Base-by-base conservation (phyloP, 2,329 filamentous ascomycete species). In the Capronia epimyces region DNA sequence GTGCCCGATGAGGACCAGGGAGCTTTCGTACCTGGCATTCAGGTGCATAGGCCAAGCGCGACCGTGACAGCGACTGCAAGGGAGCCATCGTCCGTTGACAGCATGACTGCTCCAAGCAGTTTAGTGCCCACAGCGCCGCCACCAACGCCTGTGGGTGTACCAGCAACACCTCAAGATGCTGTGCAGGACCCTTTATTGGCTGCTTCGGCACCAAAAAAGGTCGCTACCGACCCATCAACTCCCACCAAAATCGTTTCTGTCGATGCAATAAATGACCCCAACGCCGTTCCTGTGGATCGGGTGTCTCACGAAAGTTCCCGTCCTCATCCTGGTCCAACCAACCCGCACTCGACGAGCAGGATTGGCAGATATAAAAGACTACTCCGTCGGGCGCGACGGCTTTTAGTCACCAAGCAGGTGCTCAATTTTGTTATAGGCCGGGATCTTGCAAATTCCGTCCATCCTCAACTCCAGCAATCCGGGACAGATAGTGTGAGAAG, bases 381-480 rank as follows among this genome's bases (percentile, higher is more conserved):
- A 4, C 21, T 56, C 10, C 31, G 22, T 12, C 54, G 50, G 46
- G 49, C 43, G 21, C 41, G 56, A 20, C 46, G 47, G 18, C 18
- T 54, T 8, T 13, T 59, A 25, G 24, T 59, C 43, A 54, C 51
- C 39, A 59, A 45, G 40, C 43, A 32, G 4, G 22, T 59, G 3
- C 51, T 59, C 10, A 25, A 43, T 15, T 9, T 59, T 36, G 43
- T 59, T n/a, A 15, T 61, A 18, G 58, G 57, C 20, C 43, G 46
- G 10, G 45, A 55, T n/a, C 36, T 59, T 15, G 52, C 54, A 9
- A 46, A 50, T 15, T 13, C 44, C 8, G 52, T 56, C 12, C 50
- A 56, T 40, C 52, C 56, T 25, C 45, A 42, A 29, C 45, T 60
- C 29, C 45, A 52, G 18, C 13, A 39, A 22, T 27, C n/a, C 29